Conservation (phyloP, 129 eudicot species). For the Kitagawia praeruptora region DNA sequence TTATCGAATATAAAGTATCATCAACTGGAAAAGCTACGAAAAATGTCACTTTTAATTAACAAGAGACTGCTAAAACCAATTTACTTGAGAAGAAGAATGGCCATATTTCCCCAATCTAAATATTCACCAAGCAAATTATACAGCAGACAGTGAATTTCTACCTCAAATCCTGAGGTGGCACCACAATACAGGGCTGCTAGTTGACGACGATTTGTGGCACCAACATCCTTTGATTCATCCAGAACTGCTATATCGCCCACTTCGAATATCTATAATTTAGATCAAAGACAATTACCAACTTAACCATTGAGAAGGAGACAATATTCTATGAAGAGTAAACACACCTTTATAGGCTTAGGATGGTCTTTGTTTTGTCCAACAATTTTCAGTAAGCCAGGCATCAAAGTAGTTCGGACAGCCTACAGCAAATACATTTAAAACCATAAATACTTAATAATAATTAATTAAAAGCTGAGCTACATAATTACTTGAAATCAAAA, state of each 20-base stretch:
- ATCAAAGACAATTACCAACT: conserved; percentile 4
- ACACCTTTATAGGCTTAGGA: conserved; percentile 91
- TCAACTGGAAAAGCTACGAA: neutral
- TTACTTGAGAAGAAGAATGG: neutral
- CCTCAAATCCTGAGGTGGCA: conserved; percentile 86
- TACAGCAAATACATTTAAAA: conserved; percentile 16
- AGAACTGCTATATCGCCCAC: conserved; percentile 71
- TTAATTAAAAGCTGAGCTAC: neutral
- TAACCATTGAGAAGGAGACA: neutral
- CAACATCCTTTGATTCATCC: conserved; percentile 67
- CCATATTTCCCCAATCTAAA: neutral
- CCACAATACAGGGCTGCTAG: conserved; percentile 91
- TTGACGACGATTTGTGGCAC: conserved; percentile 67
- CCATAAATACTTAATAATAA: neutral
- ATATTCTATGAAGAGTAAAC: conserved; percentile 3
- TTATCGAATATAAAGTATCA: too few relatives aligned
- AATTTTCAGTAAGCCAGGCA: conserved; percentile 87
- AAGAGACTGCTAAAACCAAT: neutral
- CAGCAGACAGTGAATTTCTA: conserved; percentile 9
- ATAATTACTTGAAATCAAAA: neutral
- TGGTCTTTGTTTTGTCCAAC: conserved; percentile 92
- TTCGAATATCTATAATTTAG: conserved; percentile 61
- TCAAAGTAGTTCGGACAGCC: conserved; percentile 77
- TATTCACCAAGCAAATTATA: neutral
- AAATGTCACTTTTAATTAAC: neutral